Evolutionary conservation across 2,329 filamentous ascomycete genomes (phyloP), one percentile per base, ranked within the genome.

Genomic region (Didymella glomerata): DNA sequence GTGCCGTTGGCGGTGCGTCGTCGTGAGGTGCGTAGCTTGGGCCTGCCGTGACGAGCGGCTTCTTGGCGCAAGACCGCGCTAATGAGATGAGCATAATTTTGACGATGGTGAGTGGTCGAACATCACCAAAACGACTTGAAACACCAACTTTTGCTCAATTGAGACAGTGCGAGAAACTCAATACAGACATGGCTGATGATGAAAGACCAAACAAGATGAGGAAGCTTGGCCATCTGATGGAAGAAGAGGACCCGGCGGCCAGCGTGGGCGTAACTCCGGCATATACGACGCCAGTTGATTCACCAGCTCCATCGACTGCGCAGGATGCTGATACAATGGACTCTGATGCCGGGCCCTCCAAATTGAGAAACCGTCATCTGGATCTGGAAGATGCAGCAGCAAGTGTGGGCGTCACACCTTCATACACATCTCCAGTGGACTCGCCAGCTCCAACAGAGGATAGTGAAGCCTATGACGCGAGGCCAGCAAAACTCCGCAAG

Each of bases 401-500:
- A 22, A 59, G 56, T 47, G 56, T 59, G 24, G 56, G 56, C 38
- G 56, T 44, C 10, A 59, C 56, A 24, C 56, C 56, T 36, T 46
- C 50, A 14, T 50, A 50, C 56, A 59, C 56, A 28, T 54, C 56
- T 24, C 56, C 56, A 3, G 50, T 54, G 9, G 56, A 54, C 46
- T 59, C 56, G 16, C 56, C 56, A 40, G 56, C 56, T n/a, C 38
- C 46, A 46, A 50, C 50, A 18, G 56, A 59, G 27, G 56, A 45
- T 27, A 54, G 50, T 22, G 50, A 59, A 40, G 41, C 50, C 50
- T 79, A 78, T 32, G 83, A 84, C 59, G 84, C 84, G 60, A 76
- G 85, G 42, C 85, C 85, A 11, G 72, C 78, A 3, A 87, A 87
- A 68, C 75, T 86, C 50, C 76, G 81, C 47, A 87, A 87, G 75